Percentiles rank a stretch among this genome's conserved stretches.
Evolutionary conservation across 352 stramenopile species (phyloP).

Genomic region (Pythium sukuiense): DNA sequence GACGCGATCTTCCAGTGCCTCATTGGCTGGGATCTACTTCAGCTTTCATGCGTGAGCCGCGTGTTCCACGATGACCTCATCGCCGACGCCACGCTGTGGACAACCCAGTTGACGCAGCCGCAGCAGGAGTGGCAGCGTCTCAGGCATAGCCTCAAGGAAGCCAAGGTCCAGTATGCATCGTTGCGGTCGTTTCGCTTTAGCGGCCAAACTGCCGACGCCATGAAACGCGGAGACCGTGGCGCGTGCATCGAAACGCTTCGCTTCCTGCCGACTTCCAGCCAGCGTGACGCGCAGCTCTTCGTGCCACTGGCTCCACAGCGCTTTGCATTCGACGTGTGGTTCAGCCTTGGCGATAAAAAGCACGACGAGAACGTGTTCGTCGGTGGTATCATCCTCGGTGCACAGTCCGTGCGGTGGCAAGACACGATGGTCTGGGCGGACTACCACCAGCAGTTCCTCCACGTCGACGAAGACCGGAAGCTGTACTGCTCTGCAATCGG

Average conservation of each 20-base stretch:
- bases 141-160: neutral
- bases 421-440: conserved; percentile 18
- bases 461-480: conserved; percentile 19
- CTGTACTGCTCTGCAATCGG: conserved; percentile 26
- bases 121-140: neutral
- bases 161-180: conserved; percentile 17
- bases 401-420: conserved; percentile 20
- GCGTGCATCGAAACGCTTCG: conserved; percentile 26
- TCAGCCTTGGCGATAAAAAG: conserved; percentile 13
- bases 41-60: conserved; percentile 10
- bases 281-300: conserved; percentile 26
- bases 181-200: conserved; percentile 16
- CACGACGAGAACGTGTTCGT: neutral
- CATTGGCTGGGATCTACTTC: conserved; percentile 20
- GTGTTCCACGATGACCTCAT: conserved; percentile 23
- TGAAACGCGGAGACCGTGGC: conserved; percentile 9
- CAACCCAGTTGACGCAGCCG: neutral
- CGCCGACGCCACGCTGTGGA: conserved; percentile 15
- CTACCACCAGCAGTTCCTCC: conserved; percentile 25
- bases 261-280: conserved; percentile 11
- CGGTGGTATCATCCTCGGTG: conserved; percentile 26
- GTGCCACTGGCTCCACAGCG: conserved; percentile 17
- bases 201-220: neutral
- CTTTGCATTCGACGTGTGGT: conserved; percentile 30
- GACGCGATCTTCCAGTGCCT: conserved; percentile 17